Evolutionary conservation across 2,329 filamentous ascomycete genomes (phyloP).

Genomic region (Fusarium nisikadoi): DNA sequence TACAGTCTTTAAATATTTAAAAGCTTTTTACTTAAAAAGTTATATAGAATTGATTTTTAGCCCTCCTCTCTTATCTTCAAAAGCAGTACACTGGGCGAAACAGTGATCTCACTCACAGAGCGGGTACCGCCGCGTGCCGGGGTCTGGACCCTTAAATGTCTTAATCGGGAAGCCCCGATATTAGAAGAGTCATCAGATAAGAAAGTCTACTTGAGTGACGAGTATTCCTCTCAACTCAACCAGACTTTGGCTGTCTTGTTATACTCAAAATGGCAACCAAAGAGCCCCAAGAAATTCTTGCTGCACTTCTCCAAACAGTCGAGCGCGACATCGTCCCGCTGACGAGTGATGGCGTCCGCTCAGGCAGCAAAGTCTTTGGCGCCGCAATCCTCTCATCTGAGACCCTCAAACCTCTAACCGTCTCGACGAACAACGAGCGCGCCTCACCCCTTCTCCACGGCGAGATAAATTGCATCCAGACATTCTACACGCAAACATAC

Average conservation of each 20-base stretch:
- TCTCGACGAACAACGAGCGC: constrained; percentile 67
- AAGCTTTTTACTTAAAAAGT: too few species aligned
- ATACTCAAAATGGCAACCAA: background rate
- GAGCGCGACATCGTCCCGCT: constrained; percentile 62
- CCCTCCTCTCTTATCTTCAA: too few species aligned
- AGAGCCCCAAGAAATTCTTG: constrained; percentile 47
- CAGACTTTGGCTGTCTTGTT: accelerated
- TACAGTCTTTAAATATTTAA: too few species aligned
- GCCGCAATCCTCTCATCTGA: constrained; percentile 62
- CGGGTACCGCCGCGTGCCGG: constrained; percentile 19
- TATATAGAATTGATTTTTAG: too few species aligned
- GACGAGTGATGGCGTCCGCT: constrained; percentile 59
- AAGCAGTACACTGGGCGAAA: too few species aligned
- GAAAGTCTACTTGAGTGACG: background rate
- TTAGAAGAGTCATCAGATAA: constrained; percentile 1
- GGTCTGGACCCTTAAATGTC: background rate
- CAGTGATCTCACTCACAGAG: background rate
- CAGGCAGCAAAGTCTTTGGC: constrained; percentile 67
- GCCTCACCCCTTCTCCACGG: constrained; percentile 66
- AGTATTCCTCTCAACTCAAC: background rate
- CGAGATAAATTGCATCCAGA: constrained; percentile 70
- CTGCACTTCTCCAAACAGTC: constrained; percentile 54
- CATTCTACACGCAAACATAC: constrained; percentile 59
- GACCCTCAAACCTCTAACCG: constrained; percentile 56
- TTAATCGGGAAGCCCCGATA: constrained; percentile 6